Evolutionary conservation across 2,329 filamentous ascomycete genomes (phyloP), one percentile per base, ranked within the genome.

Genomic region (Aspergillus pseudoviridinutans): DNA sequence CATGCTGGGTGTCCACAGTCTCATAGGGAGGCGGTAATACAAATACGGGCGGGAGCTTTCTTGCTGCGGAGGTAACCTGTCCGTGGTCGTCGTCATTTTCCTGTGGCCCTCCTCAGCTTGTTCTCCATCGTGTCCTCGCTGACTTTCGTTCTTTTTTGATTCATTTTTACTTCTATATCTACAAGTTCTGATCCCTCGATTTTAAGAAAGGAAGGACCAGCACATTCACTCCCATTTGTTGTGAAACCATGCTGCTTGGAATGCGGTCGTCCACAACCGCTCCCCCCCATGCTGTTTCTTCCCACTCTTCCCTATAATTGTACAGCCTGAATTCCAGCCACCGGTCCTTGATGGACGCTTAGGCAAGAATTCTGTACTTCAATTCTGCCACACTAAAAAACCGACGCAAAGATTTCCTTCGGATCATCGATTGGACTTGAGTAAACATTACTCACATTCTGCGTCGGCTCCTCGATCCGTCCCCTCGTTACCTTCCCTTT

Each of bases 211-310:
- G 6, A 17, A 5, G 12, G 8, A 27, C 6, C 32, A 7, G 14
- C 41, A 10, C 4, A 44, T 44, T 24, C 22, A 9, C 4, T 22
- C 9, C n/a, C 41, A 12, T 44, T 38, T 56, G 32, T 38, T 22
- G 56, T 41, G 38, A 56, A 46, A 51, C 12, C 54, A 57, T 59
- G 57, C 51, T 57, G 46, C 44, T 54, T 54, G 54, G 44, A 42
- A 41, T 61, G 49, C 35, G 51, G 54, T 24, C 49, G n/a, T 53
- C 50, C 35, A 20, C 53, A 44, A 29, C 51, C n/a, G 44, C n/a
- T 41, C 2, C 17, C 6, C 44, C 24, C 27, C 53, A 38, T 49
- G 17, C 49, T 44, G 20, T 22, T 56, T 52, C 35, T 25, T 17
- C 32, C 56, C 44, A 50, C 53, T 53, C 53, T 28, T 50, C 53